A percentile compares a stretch with the other conserved stretches of the same genome.
Conservation (phyloP, 176 grass and related monocot species). For the Carex kokanica region DNA sequence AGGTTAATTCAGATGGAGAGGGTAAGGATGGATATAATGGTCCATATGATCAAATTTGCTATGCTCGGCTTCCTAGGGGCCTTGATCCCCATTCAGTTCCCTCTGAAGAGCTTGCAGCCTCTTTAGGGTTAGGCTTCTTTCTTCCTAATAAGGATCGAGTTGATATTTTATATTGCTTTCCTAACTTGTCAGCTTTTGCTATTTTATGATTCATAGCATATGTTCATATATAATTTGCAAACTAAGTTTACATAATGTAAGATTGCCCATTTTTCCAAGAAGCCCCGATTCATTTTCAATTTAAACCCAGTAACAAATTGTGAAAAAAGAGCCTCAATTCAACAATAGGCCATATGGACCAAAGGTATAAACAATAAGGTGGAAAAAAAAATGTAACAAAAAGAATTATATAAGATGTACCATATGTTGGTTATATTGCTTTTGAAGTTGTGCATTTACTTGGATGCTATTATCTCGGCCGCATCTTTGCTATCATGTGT, state of each 20-base stretch:
- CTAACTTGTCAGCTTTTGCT: background rate
- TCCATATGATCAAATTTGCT: conserved; percentile 74
- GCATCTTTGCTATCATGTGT: background rate
- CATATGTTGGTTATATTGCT: background rate
- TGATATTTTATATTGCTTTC: background rate
- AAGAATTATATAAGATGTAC: background rate
- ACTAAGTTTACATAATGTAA: background rate
- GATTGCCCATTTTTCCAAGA: background rate
- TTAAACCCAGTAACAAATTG: background rate
- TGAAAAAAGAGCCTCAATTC: background rate
- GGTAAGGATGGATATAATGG: conserved; percentile 66
- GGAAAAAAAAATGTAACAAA: background rate
- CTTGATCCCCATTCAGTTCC: conserved; percentile 90
- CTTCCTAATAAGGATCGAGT: background rate
- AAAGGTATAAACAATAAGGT: background rate
- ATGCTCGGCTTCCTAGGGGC: conserved; percentile 66
- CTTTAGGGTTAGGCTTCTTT: conserved; percentile 69
- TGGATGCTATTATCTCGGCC: background rate
- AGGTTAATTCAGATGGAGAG: conserved; percentile 80
- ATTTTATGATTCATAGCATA: background rate
- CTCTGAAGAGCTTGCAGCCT: conserved; percentile 84
- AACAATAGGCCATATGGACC: background rate
- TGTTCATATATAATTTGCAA: background rate
- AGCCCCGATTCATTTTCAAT: background rate
- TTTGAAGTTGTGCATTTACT: background rate